Evolutionary conservation across 441 rosid species (phyloP).

Genomic region (Gossypium gossypioides): DNA sequence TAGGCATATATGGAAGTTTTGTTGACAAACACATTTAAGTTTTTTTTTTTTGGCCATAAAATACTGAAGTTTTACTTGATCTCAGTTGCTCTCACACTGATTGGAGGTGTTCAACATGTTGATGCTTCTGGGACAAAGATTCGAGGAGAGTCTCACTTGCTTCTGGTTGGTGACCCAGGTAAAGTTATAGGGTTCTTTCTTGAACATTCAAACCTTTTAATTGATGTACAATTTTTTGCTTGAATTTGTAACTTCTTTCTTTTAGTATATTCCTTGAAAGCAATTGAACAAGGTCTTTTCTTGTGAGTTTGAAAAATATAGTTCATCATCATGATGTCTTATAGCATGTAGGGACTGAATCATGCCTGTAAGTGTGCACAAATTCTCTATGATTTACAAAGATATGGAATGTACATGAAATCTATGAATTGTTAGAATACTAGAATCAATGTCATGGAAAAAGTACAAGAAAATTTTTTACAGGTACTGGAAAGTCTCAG

Average conservation of each 20-base stretch:
- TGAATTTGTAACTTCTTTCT: neutral
- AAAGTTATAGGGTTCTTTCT: conserved; percentile 6
- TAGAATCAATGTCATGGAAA: neutral
- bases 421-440: neutral
- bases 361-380: neutral
- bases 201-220: neutral
- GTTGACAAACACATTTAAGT: neutral
- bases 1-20: neutral
- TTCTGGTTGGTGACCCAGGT: conserved; percentile 98
- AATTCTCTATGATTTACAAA: neutral
- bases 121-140: conserved; percentile 92
- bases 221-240: neutral
- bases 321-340: neutral
- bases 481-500: conserved; percentile 98
- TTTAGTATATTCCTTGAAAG: neutral
- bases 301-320: neutral
- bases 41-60: neutral
- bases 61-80: conserved; percentile 10
- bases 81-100: conserved; percentile 76
- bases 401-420: neutral
- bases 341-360: neutral
- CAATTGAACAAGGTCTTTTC: neutral
- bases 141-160: conserved; percentile 95
- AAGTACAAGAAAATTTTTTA: conserved; percentile 14
- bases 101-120: conserved; percentile 94